phyloP scores from a whole-genome alignment of 805 yeast genomes.

The Starmerella gropengiesseri region DNA sequence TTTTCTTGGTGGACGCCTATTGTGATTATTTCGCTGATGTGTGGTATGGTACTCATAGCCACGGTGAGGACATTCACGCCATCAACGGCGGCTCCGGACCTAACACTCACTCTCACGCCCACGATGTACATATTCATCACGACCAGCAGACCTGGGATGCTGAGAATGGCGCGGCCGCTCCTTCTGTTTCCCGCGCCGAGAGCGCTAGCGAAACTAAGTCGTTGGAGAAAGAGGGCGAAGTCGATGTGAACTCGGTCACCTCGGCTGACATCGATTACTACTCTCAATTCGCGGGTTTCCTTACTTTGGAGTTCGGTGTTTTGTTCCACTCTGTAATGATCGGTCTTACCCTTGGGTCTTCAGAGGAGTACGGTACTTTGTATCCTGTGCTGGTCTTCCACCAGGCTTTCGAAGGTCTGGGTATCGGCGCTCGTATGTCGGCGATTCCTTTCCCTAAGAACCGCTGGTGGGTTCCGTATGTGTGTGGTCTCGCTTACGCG shows the following conservation, averaged over 20 bases:
- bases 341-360: slow-evolving; percentile 55
- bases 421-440: slow-evolving; percentile 61
- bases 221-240: slow-evolving; percentile 2
- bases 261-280: slow-evolving; percentile 27
- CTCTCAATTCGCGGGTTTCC: slow-evolving; percentile 36
- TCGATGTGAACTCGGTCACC: slow-evolving; percentile 27
- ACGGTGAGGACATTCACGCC: slow-evolving; percentile 8
- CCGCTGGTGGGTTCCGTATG: slow-evolving; percentile 42
- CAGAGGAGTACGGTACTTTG: slow-evolving; percentile 52
- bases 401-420: slow-evolving; percentile 70
- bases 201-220: not conserved
- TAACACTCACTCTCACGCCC: slow-evolving; percentile 11
- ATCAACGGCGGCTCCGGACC: not conserved
- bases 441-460: slow-evolving; percentile 44
- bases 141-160: not conserved
- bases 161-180: not conserved
- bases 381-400: slow-evolving; percentile 61
- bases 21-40: slow-evolving; percentile 35
- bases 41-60: slow-evolving; percentile 21
- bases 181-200: not conserved
- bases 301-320: slow-evolving; percentile 60
- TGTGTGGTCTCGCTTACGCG: slow-evolving; percentile 41
- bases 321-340: slow-evolving; percentile 66
- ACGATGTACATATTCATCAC: not conserved
- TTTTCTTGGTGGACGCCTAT: slow-evolving; percentile 43